Conservation (phyloP, 805 yeast species). For the Hemisphaericaspora nanyangensis region DNA sequence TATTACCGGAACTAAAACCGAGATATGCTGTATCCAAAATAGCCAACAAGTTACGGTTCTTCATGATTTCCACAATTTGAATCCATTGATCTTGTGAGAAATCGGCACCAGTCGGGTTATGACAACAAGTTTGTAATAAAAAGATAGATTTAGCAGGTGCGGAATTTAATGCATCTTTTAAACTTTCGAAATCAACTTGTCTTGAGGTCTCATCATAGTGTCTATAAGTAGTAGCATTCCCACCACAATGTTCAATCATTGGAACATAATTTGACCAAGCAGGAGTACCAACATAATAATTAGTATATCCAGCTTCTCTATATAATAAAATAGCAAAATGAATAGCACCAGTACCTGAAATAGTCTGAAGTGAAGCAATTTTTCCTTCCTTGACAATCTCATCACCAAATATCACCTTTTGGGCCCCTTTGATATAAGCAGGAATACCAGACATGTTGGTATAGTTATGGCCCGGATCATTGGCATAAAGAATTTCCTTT, state of each 20-base stretch:
- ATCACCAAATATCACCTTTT: constrained; percentile 33
- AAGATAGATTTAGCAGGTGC: constrained; percentile 33
- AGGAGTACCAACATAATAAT: constrained; percentile 36
- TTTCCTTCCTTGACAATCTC: constrained; percentile 18
- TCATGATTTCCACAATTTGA: constrained; percentile 22
- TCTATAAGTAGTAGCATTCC: constrained; percentile 20
- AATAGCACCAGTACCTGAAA: constrained; percentile 41
- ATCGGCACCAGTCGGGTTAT: constrained; percentile 44
- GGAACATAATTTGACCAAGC: constrained; percentile 38
- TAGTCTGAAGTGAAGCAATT: constrained; percentile 35
- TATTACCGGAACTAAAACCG: constrained; percentile 51
- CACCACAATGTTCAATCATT: constrained; percentile 31
- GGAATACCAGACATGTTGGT: constrained; percentile 40
- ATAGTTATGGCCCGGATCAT: constrained; percentile 45
- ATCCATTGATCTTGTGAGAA: constrained; percentile 35
- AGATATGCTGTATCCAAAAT: constrained; percentile 41
- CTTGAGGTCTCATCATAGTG: constrained; percentile 29
- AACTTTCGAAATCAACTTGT: constrained; percentile 25
- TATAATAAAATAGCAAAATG: constrained; percentile 35
- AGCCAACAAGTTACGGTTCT: constrained; percentile 22
- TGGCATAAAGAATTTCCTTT: constrained; percentile 24
- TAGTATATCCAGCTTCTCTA: constrained; percentile 17
- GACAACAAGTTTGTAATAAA: constrained; percentile 41
- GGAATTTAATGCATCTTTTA: constrained; percentile 20
- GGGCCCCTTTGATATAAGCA: constrained; percentile 31